These are phyloP conservation scores for Globisporangium spinosum DNA, from an alignment of 352 stramenopile genomes.

Conservation along the genomic window DNA sequence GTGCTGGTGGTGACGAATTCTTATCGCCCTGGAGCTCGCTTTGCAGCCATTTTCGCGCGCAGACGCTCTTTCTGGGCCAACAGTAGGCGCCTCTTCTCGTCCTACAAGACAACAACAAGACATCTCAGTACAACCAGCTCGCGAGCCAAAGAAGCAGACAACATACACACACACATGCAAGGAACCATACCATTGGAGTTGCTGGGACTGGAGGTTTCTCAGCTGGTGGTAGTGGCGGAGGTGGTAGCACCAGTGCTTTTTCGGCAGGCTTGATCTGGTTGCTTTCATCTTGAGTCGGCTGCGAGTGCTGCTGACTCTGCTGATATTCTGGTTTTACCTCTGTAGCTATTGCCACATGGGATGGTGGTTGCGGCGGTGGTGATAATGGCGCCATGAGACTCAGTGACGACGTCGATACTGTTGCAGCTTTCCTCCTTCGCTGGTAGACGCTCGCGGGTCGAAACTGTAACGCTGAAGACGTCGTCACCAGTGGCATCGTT, in stretches of 20 bases:
- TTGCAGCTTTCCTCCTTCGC: constrained; percentile 2
- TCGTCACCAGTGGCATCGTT: neutral
- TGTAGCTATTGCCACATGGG: neutral
- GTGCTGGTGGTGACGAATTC: neutral
- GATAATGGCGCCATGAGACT: neutral
- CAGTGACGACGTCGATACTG: neutral
- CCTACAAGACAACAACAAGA: constrained; percentile 18
- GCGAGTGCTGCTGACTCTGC: neutral
- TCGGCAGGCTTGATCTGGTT: neutral
- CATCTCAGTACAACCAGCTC: neutral
- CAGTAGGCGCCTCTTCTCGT: constrained; percentile 52
- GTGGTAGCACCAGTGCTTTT: neutral
- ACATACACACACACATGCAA: neutral
- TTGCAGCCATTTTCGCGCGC: constrained; percentile 56
- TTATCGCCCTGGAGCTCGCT: neutral
- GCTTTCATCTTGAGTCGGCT: neutral
- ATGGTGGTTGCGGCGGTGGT: neutral
- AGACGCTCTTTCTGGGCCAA: constrained; percentile 66
- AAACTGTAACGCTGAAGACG: constrained; percentile 4
- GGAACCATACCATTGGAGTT: neutral
- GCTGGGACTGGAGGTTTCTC: neutral
- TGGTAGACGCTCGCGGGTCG: constrained; percentile 9
- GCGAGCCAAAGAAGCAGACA: neutral
- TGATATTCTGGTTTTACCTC: neutral
- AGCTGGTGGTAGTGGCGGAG: neutral